Evolutionary conservation across 2,329 filamentous ascomycete species (phyloP).

Genomic region (Fusarium sp.): DNA sequence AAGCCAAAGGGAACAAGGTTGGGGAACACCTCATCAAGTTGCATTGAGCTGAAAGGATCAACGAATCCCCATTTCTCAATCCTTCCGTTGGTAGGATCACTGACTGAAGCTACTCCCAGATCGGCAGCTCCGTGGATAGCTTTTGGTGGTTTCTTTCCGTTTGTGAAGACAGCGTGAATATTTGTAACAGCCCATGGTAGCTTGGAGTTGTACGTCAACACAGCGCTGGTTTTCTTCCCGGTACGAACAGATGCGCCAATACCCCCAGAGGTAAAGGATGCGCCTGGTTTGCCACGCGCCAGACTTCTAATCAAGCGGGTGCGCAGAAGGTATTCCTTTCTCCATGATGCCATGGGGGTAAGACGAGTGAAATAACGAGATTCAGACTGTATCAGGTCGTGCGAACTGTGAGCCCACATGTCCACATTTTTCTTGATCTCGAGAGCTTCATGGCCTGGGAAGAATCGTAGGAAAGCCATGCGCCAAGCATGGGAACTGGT

Average conservation of each 20-base stretch:
- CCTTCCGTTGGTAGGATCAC: slow-evolving; percentile 79
- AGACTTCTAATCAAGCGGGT: slow-evolving; percentile 85
- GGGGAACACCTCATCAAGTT: slow-evolving; percentile 80
- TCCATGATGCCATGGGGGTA: slow-evolving; percentile 87
- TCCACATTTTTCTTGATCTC: slow-evolving; percentile 47
- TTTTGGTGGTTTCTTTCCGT: slow-evolving; percentile 75
- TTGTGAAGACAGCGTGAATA: slow-evolving; percentile 78
- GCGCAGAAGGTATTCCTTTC: slow-evolving; percentile 91
- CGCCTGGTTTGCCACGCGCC: slow-evolving; percentile 78
- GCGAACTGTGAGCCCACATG: slow-evolving; percentile 55
- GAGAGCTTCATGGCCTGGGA: slow-evolving; percentile 71
- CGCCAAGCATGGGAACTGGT: slow-evolving; percentile 94
- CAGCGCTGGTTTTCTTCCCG: slow-evolving; percentile 73
- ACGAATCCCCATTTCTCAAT: slow-evolving; percentile 83
- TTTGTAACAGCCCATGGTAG: slow-evolving; percentile 81
- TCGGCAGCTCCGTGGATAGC: slow-evolving; percentile 87
- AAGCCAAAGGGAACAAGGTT: slow-evolving; percentile 79
- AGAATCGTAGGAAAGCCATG: slow-evolving; percentile 89
- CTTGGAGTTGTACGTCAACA: slow-evolving; percentile 86
- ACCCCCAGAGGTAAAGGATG: slow-evolving; percentile 58
- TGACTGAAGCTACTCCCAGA: slow-evolving; percentile 78
- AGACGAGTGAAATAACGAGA: slow-evolving; percentile 83
- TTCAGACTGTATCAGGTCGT: slow-evolving; percentile 71
- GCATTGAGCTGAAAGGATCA: slow-evolving; percentile 76
- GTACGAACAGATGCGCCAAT: slow-evolving; percentile 62